Evolutionary conservation across 1,139 yeast genomes (phyloP), one percentile per base, ranked within the genome.

Genomic region (Taphrina confusa): DNA sequence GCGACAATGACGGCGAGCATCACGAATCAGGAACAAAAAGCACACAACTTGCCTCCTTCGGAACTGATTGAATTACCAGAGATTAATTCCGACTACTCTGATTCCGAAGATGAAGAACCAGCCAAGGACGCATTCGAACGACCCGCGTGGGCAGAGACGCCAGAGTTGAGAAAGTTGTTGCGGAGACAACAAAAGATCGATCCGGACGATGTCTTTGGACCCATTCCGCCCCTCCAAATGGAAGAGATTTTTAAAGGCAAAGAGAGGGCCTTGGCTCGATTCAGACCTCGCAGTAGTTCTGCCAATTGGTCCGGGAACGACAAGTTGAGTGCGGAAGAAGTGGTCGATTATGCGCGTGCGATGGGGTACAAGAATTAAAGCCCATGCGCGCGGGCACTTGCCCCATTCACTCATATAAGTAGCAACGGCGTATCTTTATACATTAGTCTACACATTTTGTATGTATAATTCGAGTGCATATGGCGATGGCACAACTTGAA

Each of bases 171-270:
- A 42, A 74, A 74, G 58, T 74, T 79, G 39, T 75, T 88, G 45
- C 71, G 78, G 46, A 73, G 76, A 51, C 95, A 87, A 70, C 82
- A 80, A 64, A 72, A 73, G 18, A 74, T 85, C 62, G 85, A 90
- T 69, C 96, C 96, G 0, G 82, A 79, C 60, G 70, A 78, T 2
- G 80, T 90, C 0, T 90, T 91, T 75, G 96, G 96, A 0, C 86
- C 87, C 12, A 80, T 86, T 25, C 85, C 87, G 0, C 82, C 83
- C 2, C 73, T 87, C 61, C 80, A 83, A 50, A 80, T 87, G 70
- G 85, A 81, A 51, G 88, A 84, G 64, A 82, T 88, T 18, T 87
- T 88, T 69, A 80, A 80, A 56, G 72, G 76, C 8, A 46, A 64
- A 36, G 61, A 61, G 9, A 66, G 65, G 22, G 76, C 73, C 44